These are phyloP conservation scores for Colletotrichum ledebouriae DNA, from an alignment of 2,329 filamentous ascomycete species.

Conservation along the genomic window DNA sequence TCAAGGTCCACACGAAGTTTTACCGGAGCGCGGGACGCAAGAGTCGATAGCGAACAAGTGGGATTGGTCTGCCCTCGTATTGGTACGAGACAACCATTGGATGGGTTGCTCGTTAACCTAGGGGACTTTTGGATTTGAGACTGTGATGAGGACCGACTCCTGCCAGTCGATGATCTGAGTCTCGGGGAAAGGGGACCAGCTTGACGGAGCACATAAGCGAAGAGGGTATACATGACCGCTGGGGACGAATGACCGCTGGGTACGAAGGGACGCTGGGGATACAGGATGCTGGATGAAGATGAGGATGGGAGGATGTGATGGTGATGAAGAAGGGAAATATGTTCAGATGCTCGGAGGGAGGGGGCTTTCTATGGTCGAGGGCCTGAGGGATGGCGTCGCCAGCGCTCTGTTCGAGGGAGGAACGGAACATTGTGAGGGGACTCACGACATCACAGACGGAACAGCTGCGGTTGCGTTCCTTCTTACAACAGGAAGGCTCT, in stretches of 20 bases:
- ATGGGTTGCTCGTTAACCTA: not conserved
- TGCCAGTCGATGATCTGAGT: slow-evolving; percentile 20
- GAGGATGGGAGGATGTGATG: not conserved
- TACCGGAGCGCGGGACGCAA: not conserved
- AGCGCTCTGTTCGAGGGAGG: not conserved
- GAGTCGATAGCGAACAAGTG: not conserved
- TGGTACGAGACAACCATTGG: slow-evolving; percentile 13
- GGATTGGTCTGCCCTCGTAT: not conserved
- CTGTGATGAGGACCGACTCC: slow-evolving; percentile 17
- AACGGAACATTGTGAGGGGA: not conserved
- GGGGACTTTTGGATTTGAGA: slow-evolving; percentile 8
- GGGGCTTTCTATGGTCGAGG: not conserved
- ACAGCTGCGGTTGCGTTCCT: slow-evolving; percentile 1
- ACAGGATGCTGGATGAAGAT: slow-evolving; percentile 7
- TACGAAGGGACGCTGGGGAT: slow-evolving; percentile 1
- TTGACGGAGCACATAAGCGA: not conserved
- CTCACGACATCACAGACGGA: not conserved
- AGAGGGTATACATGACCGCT: slow-evolving; percentile 6
- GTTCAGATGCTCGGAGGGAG: not conserved
- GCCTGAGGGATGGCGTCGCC: not conserved
- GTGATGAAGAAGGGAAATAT: not conserved
- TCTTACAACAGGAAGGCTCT: not conserved
- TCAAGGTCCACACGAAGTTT: not conserved
- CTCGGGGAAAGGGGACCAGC: slow-evolving; percentile 5
- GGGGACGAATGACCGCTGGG: not conserved